Evolutionary conservation across 345 rosid genomes (phyloP).

Genomic region (Geranium rotundifolium): DNA sequence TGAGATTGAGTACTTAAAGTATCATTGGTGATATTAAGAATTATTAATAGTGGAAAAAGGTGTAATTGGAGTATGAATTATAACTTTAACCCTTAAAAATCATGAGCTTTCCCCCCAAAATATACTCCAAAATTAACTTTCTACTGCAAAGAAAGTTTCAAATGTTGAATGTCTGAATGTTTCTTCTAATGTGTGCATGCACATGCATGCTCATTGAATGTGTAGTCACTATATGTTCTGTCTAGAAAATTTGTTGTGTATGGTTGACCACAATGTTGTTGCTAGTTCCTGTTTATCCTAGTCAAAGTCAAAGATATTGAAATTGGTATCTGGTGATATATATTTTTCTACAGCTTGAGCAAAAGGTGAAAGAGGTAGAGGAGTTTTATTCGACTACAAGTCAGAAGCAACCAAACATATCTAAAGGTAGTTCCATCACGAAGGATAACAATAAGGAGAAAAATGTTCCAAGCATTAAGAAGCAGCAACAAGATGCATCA

Average conservation of each 20-base stretch:
- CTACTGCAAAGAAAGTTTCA: not conserved
- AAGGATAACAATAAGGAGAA: conserved; percentile 52
- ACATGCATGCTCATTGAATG: not conserved
- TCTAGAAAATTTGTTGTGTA: not conserved
- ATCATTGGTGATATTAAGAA: too few relatives aligned
- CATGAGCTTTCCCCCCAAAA: not conserved
- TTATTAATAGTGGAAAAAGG: too few relatives aligned
- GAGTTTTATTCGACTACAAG: conserved; percentile 35
- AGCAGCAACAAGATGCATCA: conserved; percentile 59
- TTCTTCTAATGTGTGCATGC: not conserved
- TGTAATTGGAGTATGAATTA: too few relatives aligned
- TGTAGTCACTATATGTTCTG: not conserved
- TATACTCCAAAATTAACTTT: too few relatives aligned
- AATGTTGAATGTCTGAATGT: not conserved
- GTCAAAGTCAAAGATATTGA: not conserved
- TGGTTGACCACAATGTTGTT: not conserved
- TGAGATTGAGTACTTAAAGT: too few relatives aligned
- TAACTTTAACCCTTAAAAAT: too few relatives aligned
- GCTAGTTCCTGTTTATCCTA: not conserved
- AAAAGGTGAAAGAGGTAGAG: conserved; percentile 54
- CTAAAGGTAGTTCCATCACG: conserved; percentile 33
- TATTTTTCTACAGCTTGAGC: conserved; percentile 45
- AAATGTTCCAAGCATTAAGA: conserved; percentile 44
- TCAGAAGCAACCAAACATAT: conserved; percentile 26
- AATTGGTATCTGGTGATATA: not conserved